A percentile compares a stretch with the other conserved stretches of the same genome.
Evolutionary conservation across 2,329 filamentous ascomycete species (phyloP).

Genomic region (Elsinoe necatrix): DNA sequence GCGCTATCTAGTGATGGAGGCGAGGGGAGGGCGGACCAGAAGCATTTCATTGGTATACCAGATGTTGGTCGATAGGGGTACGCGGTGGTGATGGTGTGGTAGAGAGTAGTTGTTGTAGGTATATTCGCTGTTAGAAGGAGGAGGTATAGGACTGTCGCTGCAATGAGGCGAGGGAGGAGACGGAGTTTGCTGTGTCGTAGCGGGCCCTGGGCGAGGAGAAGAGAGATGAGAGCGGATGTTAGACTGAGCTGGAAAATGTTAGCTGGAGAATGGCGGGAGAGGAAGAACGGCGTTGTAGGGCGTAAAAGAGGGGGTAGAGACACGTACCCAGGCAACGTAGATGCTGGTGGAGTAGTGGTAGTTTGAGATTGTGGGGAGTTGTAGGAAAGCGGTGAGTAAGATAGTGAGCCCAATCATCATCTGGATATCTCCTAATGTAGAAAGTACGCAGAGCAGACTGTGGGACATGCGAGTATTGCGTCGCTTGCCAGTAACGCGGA

Average conservation of each 20-base stretch:
- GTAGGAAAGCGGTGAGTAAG: background rate
- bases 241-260: background rate
- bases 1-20: background rate
- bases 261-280: background rate
- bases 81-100: background rate
- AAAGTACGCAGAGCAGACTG: background rate
- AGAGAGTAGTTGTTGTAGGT: background rate
- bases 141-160: background rate
- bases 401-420: background rate
- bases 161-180: background rate
- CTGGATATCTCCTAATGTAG: background rate
- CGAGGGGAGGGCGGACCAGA: background rate
- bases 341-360: background rate
- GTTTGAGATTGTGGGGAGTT: background rate
- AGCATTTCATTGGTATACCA: background rate
- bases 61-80: background rate
- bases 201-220: background rate
- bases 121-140: background rate
- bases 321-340: background rate
- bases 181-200: background rate
- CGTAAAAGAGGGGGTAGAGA: too few relatives aligned
- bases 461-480: background rate
- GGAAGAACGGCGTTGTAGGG: background rate
- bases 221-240: slow-evolving; percentile 1
- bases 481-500: background rate